Conservation (phyloP, 768 basidiomycete genomes). For the Calvatia gigantea region DNA sequence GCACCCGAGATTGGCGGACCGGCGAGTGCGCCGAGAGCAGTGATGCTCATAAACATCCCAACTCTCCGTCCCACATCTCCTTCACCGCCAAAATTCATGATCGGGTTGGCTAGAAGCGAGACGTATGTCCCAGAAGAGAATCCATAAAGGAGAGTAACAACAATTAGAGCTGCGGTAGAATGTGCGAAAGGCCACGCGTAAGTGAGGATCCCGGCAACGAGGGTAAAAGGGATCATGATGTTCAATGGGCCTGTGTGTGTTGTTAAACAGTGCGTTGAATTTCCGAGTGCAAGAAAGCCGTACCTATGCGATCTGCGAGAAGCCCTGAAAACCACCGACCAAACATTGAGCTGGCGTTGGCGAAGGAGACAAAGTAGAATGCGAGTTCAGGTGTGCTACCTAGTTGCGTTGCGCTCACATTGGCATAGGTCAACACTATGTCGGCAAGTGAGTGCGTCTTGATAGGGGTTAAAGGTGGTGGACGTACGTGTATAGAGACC, state of each 20-base stretch:
- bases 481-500: slow-evolving; percentile 62
- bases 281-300: slow-evolving; percentile 9
- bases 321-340: slow-evolving; percentile 56
- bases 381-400: slow-evolving; percentile 50
- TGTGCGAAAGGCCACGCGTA: slow-evolving; percentile 69
- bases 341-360: slow-evolving; percentile 62
- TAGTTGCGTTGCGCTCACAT: slow-evolving; percentile 47
- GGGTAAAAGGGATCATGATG: slow-evolving; percentile 62
- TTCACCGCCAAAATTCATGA: slow-evolving; percentile 56
- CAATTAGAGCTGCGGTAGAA: slow-evolving; percentile 42
- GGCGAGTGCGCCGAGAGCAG: slow-evolving; percentile 58
- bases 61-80: slow-evolving; percentile 61
- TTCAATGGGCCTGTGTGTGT: slow-evolving; percentile 54
- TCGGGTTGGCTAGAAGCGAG: slow-evolving; percentile 51
- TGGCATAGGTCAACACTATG: slow-evolving; percentile 65
- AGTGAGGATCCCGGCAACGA: slow-evolving; percentile 55
- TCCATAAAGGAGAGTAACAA: slow-evolving; percentile 63
- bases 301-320: slow-evolving; percentile 54
- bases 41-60: slow-evolving; percentile 61
- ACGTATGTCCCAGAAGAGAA: slow-evolving; percentile 62
- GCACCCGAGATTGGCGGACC: slow-evolving; percentile 77
- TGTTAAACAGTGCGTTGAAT: not conserved
- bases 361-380: slow-evolving; percentile 65
- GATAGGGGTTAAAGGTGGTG: not conserved
- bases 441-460: too few species aligned